Evolutionary conservation across 352 stramenopile species (phyloP).

Genomic region (Phytopythium montanum): DNA sequence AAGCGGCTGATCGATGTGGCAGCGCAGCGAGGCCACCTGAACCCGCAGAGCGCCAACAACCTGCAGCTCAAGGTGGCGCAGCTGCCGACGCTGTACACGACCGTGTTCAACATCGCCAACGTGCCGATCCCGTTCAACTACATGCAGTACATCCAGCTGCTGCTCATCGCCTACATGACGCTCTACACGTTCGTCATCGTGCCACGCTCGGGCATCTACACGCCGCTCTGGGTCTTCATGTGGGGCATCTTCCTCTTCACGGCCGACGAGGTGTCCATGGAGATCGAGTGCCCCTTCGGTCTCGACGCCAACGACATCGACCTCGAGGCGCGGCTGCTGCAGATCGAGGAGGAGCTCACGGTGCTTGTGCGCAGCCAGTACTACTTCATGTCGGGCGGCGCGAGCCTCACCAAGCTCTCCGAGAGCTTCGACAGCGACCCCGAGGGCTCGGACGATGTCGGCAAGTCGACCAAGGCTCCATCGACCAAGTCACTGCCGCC

Average conservation of each 20-base stretch:
- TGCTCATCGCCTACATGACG: constrained; percentile 71
- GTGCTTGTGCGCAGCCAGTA: constrained; percentile 79
- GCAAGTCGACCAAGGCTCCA: background rate
- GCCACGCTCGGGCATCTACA: constrained; percentile 63
- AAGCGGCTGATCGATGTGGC: constrained; percentile 71
- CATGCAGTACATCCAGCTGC: constrained; percentile 74
- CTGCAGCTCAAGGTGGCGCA: constrained; percentile 65
- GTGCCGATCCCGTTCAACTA: constrained; percentile 87
- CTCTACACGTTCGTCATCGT: constrained; percentile 87
- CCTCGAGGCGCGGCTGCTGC: constrained; percentile 58
- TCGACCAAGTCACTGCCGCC: background rate
- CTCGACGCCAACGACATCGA: constrained; percentile 82
- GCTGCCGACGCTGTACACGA: constrained; percentile 71
- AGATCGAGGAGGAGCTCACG: constrained; percentile 82
- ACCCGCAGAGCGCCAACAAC: constrained; percentile 44
- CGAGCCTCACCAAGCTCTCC: constrained; percentile 21
- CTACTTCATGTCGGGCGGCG: constrained; percentile 69
- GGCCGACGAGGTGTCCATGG: constrained; percentile 75
- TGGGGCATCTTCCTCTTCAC: constrained; percentile 84
- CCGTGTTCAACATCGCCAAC: constrained; percentile 83
- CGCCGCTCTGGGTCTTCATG: constrained; percentile 73
- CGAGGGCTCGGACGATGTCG: background rate
- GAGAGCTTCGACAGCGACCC: background rate
- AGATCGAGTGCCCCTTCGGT: constrained; percentile 83
- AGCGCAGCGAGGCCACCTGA: constrained; percentile 55